Evolutionary conservation across 768 basidiomycete species (phyloP).

Genomic region (Boletus reticulatus): DNA sequence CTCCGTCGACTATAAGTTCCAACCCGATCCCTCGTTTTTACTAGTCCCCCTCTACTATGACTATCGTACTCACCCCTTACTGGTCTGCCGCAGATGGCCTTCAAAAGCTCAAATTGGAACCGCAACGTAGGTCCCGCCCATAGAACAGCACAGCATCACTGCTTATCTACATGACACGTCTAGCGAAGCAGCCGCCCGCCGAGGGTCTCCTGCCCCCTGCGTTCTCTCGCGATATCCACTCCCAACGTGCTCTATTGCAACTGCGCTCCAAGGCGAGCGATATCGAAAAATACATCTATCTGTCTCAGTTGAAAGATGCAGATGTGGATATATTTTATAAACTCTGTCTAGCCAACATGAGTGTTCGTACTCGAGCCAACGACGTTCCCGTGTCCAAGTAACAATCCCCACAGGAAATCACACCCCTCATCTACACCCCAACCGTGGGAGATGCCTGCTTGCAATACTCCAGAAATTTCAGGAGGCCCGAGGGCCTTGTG

Average conservation of each 20-base stretch:
- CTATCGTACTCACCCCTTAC: constrained; percentile 67
- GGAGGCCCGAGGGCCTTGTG: constrained; percentile 72
- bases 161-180: not conserved
- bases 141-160: not conserved
- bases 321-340: constrained; percentile 78
- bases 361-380: constrained; percentile 6
- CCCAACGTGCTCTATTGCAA: constrained; percentile 61
- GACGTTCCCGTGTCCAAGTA: not conserved
- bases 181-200: constrained; percentile 44
- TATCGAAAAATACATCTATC: constrained; percentile 86
- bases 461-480: constrained; percentile 77
- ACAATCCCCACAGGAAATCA: constrained; percentile 42
- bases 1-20: constrained; percentile 5
- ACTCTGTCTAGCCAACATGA: constrained; percentile 68
- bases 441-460: constrained; percentile 90
- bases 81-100: constrained; percentile 56
- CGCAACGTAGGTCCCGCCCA: constrained; percentile 42
- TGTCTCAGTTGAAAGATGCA: constrained; percentile 69
- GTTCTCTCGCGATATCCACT: constrained; percentile 51
- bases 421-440: constrained; percentile 88
- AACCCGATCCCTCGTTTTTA: not conserved
- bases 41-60: constrained; percentile 36
- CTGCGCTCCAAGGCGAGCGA: constrained; percentile 69
- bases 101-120: constrained; percentile 64
- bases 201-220: constrained; percentile 61